phyloP scores from a whole-genome alignment of 108 stramenopile species.

The Nitzschia sp. region DNA sequence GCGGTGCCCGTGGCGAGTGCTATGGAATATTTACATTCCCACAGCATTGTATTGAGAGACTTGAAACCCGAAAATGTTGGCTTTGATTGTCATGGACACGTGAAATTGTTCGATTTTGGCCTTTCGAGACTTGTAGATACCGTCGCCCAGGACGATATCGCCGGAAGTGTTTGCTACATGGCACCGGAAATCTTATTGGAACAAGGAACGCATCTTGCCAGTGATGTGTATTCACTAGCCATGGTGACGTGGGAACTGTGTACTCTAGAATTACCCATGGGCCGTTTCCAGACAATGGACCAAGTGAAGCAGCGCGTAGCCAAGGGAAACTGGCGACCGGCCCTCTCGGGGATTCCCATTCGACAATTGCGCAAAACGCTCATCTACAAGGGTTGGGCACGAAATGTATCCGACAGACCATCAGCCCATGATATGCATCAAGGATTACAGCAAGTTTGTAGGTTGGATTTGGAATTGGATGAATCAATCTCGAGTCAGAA shows the following conservation, averaged over 20 bases:
- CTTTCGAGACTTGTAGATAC: conserved; percentile 29
- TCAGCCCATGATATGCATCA: not conserved
- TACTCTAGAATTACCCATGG: conserved; percentile 41
- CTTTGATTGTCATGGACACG: conserved; percentile 35
- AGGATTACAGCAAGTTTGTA: not conserved
- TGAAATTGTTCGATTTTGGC: conserved; percentile 46
- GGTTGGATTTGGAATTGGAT: too few relatives aligned
- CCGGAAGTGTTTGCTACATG: conserved; percentile 58
- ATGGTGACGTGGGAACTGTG: conserved; percentile 46
- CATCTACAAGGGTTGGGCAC: conserved; percentile 44
- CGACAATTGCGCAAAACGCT: conserved; percentile 22
- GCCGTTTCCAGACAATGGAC: conserved; percentile 8
- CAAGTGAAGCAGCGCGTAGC: conserved; percentile 13
- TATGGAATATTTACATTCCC: conserved; percentile 46
- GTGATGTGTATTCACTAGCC: conserved; percentile 53
- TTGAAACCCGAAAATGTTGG: conserved; percentile 67
- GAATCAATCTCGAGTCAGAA: too few relatives aligned
- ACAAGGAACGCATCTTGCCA: conserved; percentile 15
- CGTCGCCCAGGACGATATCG: conserved; percentile 25
- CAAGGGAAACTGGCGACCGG: conserved; percentile 20
- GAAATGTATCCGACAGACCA: conserved; percentile 34
- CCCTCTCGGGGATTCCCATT: conserved; percentile 28
- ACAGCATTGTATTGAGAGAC: conserved; percentile 45
- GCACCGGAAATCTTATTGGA: conserved; percentile 47
- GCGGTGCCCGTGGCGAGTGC: conserved; percentile 37